phyloP scores from a whole-genome alignment of 257 asterid genomes.

The Petrea volubilis region DNA sequence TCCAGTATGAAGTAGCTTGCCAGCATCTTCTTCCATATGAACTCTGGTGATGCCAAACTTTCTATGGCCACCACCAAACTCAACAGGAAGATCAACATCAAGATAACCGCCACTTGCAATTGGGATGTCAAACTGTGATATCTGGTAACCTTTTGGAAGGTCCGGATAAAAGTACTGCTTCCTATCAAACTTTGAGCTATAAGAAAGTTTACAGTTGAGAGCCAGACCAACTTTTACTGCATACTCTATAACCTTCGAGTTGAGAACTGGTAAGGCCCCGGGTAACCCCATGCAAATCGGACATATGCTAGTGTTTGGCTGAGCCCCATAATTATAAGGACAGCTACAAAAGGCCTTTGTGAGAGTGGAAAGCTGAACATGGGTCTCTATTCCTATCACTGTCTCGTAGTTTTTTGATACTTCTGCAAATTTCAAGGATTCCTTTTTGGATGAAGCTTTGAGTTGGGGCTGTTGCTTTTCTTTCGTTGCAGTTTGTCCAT shows the following conservation, averaged over 20 bases:
- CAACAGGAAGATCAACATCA: conserved; percentile 92
- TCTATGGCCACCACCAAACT: conserved; percentile 95
- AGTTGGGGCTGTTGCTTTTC: conserved; percentile 57
- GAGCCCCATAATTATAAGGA: conserved; percentile 72
- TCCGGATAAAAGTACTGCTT: conserved; percentile 96
- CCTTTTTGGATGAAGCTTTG: conserved; percentile 41
- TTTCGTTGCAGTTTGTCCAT: conserved; percentile 50
- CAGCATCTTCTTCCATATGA: conserved; percentile 99
- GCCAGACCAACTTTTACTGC: conserved; percentile 90
- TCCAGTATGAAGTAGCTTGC: conserved; percentile 88
- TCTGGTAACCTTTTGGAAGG: conserved; percentile 97
- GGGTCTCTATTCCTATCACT: conserved; percentile 92
- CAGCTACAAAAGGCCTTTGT: conserved; percentile 65
- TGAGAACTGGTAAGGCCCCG: conserved; percentile 92
- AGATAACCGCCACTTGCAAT: conserved; percentile 75
- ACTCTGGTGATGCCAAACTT: conserved; percentile 90
- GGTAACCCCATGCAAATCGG: conserved; percentile 98
- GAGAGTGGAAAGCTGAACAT: conserved; percentile 72
- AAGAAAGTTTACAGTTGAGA: conserved; percentile 71
- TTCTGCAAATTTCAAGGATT: conserved; percentile 47
- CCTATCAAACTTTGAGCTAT: conserved; percentile 86
- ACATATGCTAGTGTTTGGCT: conserved; percentile 82
- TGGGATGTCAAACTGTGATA: conserved; percentile 93
- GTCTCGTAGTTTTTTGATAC: conserved; percentile 73
- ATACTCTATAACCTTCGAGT: conserved; percentile 81